Conservation (phyloP, 2,329 filamentous ascomycete species). For the Monilinia vaccinii-corymbosi region DNA sequence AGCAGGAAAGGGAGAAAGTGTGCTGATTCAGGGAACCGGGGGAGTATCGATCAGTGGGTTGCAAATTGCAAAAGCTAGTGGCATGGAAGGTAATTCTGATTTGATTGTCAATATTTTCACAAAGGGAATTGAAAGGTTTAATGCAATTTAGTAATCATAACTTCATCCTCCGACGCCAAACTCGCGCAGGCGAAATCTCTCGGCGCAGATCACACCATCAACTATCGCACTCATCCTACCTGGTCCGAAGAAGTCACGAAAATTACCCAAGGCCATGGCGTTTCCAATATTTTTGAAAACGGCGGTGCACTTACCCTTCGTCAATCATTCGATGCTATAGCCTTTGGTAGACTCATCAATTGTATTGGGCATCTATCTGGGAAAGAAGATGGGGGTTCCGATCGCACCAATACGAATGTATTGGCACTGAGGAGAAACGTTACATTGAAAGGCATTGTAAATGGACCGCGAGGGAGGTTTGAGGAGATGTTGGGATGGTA, state of each 20-base stretch:
- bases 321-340: conserved; percentile 43
- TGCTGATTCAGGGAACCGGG: conserved; percentile 47
- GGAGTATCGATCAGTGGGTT: conserved; percentile 43
- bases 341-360: conserved; percentile 46
- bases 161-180: conserved; percentile 45
- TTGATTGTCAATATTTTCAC: neutral
- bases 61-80: conserved; percentile 45
- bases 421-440: conserved; percentile 38
- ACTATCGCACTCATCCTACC: conserved; percentile 43
- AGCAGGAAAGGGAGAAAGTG: conserved; percentile 36
- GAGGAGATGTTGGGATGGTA: conserved; percentile 46
- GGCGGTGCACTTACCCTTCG: conserved; percentile 43
- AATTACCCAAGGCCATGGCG: conserved; percentile 38
- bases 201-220: conserved; percentile 44
- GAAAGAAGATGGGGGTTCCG: conserved; percentile 44
- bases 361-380: conserved; percentile 42
- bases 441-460: conserved; percentile 47
- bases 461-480: conserved; percentile 48
- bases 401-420: conserved; percentile 52
- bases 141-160: conserved; percentile 39
- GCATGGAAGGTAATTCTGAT: conserved; percentile 35
- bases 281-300: conserved; percentile 47
- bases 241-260: conserved; percentile 42
- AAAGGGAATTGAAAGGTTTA: neutral
- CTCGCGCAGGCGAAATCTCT: conserved; percentile 36